Evolutionary conservation across 2,329 filamentous ascomycete species (phyloP), one percentile per base, ranked within the genome.

Genomic region (Metarhizium guizhouense): DNA sequence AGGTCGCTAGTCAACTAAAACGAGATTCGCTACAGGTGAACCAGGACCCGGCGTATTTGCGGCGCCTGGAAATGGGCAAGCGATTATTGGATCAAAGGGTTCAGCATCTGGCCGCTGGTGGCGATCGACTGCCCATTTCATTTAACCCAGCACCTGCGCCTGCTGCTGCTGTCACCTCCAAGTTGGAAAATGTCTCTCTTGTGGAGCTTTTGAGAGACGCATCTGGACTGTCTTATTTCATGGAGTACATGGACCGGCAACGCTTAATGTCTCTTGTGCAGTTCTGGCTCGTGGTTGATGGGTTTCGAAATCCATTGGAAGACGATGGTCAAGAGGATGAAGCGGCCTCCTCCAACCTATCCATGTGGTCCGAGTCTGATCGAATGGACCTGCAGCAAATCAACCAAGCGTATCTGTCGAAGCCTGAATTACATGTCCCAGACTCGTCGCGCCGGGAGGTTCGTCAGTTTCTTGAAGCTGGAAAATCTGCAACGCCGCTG

Each of bases 191-290:
- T 62, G 86, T 87, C 7, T 85, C 88, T 1, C 76, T 97, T 2
- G 82, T 86, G 13, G 91, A 97, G 61, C 79, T 99, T n/a, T 78
- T 99, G 56, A 87, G 92, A 62, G 91, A 95, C 69, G 83, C 94
- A 2, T 88, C 93, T 1, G 93, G 90, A 0, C 77, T 99, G 8
- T 97, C 94, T 2, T 99, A 96, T 68, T 97, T 99, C 73, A 99
- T 99, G 94, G 94, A 99, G 68, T 97, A 91, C 66, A 99, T 99
- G 94, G 94, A 99, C 68, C 85, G 94, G 47, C 88, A 92, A 67
- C 80, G 82, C 16, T 77, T 93, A 30, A 93, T 97, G 86, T 82
- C 88, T 14, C 75, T 96, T 50, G 92, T 99, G 6, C 94, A 99
- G 65, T 99, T 97, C 70, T 99, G 93, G 91, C 85, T 99, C 45